Base-by-base conservation (phyloP, 768 basidiomycete species). In the Boletus barrowsii region DNA sequence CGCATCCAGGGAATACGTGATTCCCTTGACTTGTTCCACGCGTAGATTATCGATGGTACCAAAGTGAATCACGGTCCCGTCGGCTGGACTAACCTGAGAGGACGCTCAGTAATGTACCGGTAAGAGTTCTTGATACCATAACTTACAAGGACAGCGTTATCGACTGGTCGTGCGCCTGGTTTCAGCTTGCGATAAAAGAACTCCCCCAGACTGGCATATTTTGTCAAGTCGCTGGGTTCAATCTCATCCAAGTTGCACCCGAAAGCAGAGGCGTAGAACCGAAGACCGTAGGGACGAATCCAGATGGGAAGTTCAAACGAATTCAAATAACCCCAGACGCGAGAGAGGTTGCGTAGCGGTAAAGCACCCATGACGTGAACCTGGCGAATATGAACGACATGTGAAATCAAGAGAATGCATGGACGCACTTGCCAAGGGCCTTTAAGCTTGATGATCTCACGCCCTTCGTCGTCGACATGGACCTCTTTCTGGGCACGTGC, bases 11-110 rank as follows among this genome's bases (percentile, higher is more conserved):
- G 94, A 97, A 66, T 99, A 99, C 0, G 93, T 97, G 58, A 96
- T 88, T 15, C 97, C 97, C 72, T 99, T 99, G 66, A 99, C 92
- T 72, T 98, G 95, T 67, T 97, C 95, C 48, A 99, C 91, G 26
- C 83, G 83, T 46, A 83, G 76, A 61, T 83, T 82, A 35, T 76
- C 81, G 58, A 99, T 89, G 1, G 83, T 83, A 33, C 97, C 97
- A 62, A 94, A 93, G 68, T 98, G 96, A 26, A 98, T 78, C 2
- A 99, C 81, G 0, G 79, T 87, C 4, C 97, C 97, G 61, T 99
- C 97, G 2, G 97, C 95, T 1, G 97, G 97, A 57, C 90, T 93
- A 55, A 96, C 88, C 88, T 90, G 62, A 7, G 42, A 41, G 22
- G 22, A n/a, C 14, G 22, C 4, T 56, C 18, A 59, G 36, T 33